These are phyloP conservation scores for Microbotryum intermedium DNA, from an alignment of 1,284 basidiomycete genomes.

Conservation along the genomic window DNA sequence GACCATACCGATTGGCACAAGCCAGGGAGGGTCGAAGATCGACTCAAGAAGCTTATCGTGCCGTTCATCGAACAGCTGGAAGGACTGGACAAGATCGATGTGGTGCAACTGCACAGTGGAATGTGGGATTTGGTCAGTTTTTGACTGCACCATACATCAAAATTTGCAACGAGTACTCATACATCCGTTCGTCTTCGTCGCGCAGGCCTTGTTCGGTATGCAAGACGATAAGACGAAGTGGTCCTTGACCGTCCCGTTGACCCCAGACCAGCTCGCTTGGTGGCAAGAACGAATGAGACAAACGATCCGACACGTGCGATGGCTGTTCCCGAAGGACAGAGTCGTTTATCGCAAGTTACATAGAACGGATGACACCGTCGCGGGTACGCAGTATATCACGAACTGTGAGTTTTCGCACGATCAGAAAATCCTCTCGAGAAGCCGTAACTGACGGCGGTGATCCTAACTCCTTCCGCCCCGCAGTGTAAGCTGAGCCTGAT, in stretches of 20 bases:
- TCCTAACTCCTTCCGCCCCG: not conserved
- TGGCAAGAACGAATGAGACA: slow-evolving; percentile 29
- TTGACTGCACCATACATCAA: no score
- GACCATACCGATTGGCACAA: slow-evolving; percentile 30
- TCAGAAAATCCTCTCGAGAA: no score
- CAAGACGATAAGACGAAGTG: slow-evolving; percentile 30
- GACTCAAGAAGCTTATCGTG: slow-evolving; percentile 25
- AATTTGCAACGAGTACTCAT: no score
- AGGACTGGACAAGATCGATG: slow-evolving; percentile 22
- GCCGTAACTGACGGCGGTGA: no score
- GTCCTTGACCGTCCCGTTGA: slow-evolving; percentile 21
- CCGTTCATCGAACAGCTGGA: slow-evolving; percentile 24
- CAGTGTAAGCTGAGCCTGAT: slow-evolving; percentile 3
- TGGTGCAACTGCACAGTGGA: slow-evolving; percentile 24
- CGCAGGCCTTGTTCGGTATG: slow-evolving; percentile 26
- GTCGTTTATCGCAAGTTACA: slow-evolving; percentile 28
- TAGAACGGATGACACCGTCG: slow-evolving; percentile 23
- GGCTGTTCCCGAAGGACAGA: slow-evolving; percentile 19
- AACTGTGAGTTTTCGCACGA: slow-evolving; percentile 15
- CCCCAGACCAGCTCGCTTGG: slow-evolving; percentile 29
- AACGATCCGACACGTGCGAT: slow-evolving; percentile 22
- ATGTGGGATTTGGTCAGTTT: slow-evolving; percentile 29
- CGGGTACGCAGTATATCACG: slow-evolving; percentile 29
- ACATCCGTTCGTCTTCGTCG: not conserved
- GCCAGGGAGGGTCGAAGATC: slow-evolving; percentile 22